Evolutionary conservation across 169 alveolate species (phyloP).

Genomic region (Plasmodium ovale): DNA sequence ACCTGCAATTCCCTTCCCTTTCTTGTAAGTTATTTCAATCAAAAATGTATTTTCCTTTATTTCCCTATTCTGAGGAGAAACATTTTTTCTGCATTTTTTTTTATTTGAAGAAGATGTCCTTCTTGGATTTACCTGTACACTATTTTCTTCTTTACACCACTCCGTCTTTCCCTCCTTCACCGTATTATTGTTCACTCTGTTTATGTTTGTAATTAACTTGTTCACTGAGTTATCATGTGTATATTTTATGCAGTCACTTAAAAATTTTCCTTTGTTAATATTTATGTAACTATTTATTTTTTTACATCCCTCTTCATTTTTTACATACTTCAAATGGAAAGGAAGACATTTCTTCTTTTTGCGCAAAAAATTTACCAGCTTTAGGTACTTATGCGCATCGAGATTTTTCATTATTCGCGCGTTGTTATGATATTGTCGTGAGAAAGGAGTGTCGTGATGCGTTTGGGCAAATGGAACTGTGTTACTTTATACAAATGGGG

Average conservation of each 20-base stretch:
- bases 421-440: too few relatives aligned
- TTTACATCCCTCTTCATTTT: constrained; percentile 8
- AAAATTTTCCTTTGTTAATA: constrained; percentile 1
- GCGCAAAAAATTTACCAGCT: constrained; percentile 21
- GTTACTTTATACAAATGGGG: too few relatives aligned
- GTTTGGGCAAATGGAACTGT: not conserved
- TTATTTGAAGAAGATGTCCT: not conserved
- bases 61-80: not conserved
- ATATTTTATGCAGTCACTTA: not conserved
- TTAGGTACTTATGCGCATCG: constrained; percentile 37
- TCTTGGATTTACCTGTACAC: too few relatives aligned
- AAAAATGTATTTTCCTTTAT: not conserved
- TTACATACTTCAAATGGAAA: constrained; percentile 23
- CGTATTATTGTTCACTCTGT: not conserved
- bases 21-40: not conserved
- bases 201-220: constrained; percentile 7
- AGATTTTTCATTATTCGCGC: constrained; percentile 66
- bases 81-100: not conserved
- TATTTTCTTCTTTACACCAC: too few relatives aligned
- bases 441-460: not conserved
- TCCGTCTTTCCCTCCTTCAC: too few relatives aligned
- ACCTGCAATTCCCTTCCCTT: not conserved
- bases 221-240: not conserved
- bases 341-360: constrained; percentile 42
- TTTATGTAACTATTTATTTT: not conserved